Evolutionary conservation across 139 green algal species (phyloP), one percentile per base, ranked within the genome.

Genomic region (Ettlia oleoabundans): DNA sequence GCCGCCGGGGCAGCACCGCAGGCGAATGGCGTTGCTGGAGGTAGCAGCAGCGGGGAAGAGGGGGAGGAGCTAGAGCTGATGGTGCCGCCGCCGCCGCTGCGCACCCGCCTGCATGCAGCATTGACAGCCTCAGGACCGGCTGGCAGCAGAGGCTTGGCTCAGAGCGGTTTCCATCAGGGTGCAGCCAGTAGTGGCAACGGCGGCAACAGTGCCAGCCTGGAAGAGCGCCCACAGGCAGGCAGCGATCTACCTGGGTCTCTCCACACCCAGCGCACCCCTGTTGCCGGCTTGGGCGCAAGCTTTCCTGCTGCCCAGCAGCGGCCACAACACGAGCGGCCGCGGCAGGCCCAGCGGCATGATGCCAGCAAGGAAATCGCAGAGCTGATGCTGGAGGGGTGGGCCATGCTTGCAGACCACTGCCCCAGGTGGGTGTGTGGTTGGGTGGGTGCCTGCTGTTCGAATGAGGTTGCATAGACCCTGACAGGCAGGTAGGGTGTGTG

Each of bases 371-470:
- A n/a, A 2, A 81, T 88, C 26, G 84, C 84, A n/a, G 76, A 85
- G n/a, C 63, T 82, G 53, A 88, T 89, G 85, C 65, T 89, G 52
- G n/a, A 85, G 33, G 85, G 85, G 47, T 89, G 85, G 85, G 73
- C 82, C 2, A 62, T 89, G 40, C 63, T 89, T 33, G 58, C 70
- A 5, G 66, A 88, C 4, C 75, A 88, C 66, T 89, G 85, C 66
- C 85, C 85, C 37, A 53, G 70, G 62, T 89, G 53, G 1, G 80
- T n/a, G 9, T 65, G 55, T 65, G 55, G 15, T 58, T 58, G 47
- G 47, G 47, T 58, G 13, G 47, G 13, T 58, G 47, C 47, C 47
- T 58, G 15, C 13, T 15, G 47, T 15, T 58, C 15, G 47, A 58
- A 15, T 15, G 47, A 24, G 13, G 15, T 58, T 58, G 47, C 47